Evolutionary conservation across 768 basidiomycete species (phyloP), one percentile per base, ranked within the genome.

Genomic region (Paxillus ammoniavirescens): DNA sequence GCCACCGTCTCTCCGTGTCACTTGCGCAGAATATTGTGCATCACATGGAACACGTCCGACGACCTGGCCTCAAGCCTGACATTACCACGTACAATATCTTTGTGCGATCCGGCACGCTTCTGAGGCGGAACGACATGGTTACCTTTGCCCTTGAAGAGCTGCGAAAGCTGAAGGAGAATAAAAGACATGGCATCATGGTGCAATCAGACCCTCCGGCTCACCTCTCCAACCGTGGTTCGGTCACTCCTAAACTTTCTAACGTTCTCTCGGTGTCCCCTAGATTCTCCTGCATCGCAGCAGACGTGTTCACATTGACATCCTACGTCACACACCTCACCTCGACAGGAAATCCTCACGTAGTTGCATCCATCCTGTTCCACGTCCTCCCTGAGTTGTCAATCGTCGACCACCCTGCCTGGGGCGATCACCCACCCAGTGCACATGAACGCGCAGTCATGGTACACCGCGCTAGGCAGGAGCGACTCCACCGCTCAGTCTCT

Each of bases 11-110:
- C 38, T 84, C 84, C 5, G 68, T 77, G 15, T 53, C 61, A 1
- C 70, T 81, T 23, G 86, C 81, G 0, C 65, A 75, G 13, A 57
- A 64, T 12, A 68, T 90, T 13, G 64, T 89, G 10, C 57, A 77
- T 12, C 81, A 88, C 58, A 84, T 89, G 82, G 72, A 70, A 17
- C 58, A 69, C 15, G 55, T 70, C 2, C 76, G 80, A 14, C 53
- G 68, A 8, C 72, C 74, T 4, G 65, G 70, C 10, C 60, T 86
- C 14, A 54, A 68, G 35, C 83, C 84, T 0, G 72, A 78, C 54
- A 71, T 70, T 8, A 64, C 69, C 17, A 87, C 87, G 0, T 79
- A 77, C 64, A 86, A 86, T 58, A 81, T 82, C 33, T 65, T 89
- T 17, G 55, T 87, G 8, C 76, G 82, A n/a, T 75, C 79, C 1